Conservation (phyloP, 768 basidiomycete species). For the Boletus bicolor region DNA sequence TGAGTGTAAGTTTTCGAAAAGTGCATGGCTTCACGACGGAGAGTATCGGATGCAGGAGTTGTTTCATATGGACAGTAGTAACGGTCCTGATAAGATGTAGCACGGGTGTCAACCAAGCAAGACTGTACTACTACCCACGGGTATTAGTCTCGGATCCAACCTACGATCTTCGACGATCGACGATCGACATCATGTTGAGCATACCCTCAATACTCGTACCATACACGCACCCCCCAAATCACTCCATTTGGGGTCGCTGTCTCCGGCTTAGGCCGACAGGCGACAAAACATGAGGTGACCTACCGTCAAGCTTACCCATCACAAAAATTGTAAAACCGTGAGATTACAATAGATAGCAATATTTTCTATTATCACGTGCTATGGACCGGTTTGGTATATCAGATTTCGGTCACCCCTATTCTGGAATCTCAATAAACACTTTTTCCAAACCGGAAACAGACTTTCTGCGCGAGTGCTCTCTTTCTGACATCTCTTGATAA, state of each 20-base stretch:
- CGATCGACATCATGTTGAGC: too few species aligned
- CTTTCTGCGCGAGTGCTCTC: background rate
- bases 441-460: background rate
- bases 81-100: too few species aligned
- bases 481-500: background rate
- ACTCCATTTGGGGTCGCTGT: too few species aligned
- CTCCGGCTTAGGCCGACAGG: too few species aligned
- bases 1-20: slow-evolving; percentile 69
- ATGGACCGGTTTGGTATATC: background rate
- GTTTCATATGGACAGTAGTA: too few species aligned
- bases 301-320: background rate
- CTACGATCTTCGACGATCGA: too few species aligned
- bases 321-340: background rate
- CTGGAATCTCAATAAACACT: background rate
- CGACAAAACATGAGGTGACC: too few species aligned
- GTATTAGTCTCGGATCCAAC: too few species aligned
- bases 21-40: slow-evolving; percentile 47
- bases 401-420: background rate
- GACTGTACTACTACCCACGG: too few species aligned
- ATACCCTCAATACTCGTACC: too few species aligned
- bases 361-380: background rate
- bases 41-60: background rate
- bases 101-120: too few species aligned
- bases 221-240: too few species aligned
- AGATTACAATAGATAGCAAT: background rate